Evolutionary conservation across 106 monocot genomes (phyloP).

Genomic region (Dendrobium huoshanense): DNA sequence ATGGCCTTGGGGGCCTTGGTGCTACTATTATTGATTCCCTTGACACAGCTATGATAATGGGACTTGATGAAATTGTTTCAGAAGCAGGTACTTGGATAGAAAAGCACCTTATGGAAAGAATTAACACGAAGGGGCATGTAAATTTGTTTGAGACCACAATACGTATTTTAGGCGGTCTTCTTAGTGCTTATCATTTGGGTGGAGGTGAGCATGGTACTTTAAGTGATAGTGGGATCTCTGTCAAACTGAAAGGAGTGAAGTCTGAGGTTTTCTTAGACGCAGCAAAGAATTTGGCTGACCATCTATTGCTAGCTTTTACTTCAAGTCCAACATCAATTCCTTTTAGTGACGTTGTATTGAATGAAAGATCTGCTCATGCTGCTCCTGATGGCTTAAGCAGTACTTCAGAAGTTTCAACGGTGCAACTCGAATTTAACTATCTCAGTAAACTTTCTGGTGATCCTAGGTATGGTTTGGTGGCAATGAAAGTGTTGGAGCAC

Average conservation of each 20-base stretch:
- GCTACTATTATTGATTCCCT: constrained; percentile 84
- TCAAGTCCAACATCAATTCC: constrained; percentile 86
- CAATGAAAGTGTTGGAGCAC: constrained; percentile 93
- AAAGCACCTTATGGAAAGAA: constrained; percentile 54
- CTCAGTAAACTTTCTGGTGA: constrained; percentile 79
- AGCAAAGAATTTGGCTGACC: constrained; percentile 68
- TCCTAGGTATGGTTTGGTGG: constrained; percentile 60
- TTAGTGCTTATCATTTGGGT: constrained; percentile 89
- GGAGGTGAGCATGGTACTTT: constrained; percentile 12
- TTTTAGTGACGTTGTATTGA: constrained; percentile 86
- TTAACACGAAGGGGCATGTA: constrained; percentile 76
- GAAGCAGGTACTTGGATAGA: constrained; percentile 82
- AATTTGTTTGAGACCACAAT: constrained; percentile 98
- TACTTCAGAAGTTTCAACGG: constrained; percentile 81
- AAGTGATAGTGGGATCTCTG: constrained; percentile 17
- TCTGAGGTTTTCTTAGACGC: constrained; percentile 43
- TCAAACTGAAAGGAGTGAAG: constrained; percentile 26
- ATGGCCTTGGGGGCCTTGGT: constrained; percentile 88
- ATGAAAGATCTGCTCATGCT: constrained; percentile 65
- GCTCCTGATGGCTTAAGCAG: constrained; percentile 92
- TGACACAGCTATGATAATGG: constrained; percentile 96
- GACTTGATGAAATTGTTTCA: constrained; percentile 51
- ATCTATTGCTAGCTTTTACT: constrained; percentile 69
- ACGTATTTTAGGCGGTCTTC: constrained; percentile 88
- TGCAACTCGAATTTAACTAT: constrained; percentile 94